Percentiles rank a stretch among this genome's conserved stretches.
Evolutionary conservation across 805 yeast genomes (phyloP).

Genomic region (Hanseniaspora taiwanica): DNA sequence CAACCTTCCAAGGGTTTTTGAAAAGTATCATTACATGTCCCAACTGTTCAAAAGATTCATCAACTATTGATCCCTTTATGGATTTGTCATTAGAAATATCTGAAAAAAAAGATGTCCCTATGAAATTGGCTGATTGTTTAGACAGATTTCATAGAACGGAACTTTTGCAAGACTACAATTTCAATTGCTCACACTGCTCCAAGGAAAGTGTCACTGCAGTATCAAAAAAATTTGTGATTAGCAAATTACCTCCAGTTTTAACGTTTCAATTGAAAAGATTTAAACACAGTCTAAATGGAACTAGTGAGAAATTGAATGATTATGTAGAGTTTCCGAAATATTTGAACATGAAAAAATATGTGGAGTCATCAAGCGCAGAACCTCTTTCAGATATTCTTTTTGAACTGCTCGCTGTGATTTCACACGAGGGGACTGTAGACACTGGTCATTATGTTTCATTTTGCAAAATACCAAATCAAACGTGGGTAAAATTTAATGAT

Average conservation of each 20-base stretch:
- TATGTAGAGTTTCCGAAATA: slow-evolving; percentile 61
- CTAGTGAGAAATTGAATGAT: slow-evolving; percentile 59
- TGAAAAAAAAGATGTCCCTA: neutral
- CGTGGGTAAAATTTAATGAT: slow-evolving; percentile 91
- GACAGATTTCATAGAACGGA: slow-evolving; percentile 69
- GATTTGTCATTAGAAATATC: slow-evolving; percentile 73
- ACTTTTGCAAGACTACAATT: slow-evolving; percentile 51
- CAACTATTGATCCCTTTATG: slow-evolving; percentile 75
- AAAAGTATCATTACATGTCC: slow-evolving; percentile 69
- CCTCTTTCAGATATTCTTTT: slow-evolving; percentile 29
- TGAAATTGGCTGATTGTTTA: slow-evolving; percentile 47
- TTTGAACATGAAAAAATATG: slow-evolving; percentile 57
- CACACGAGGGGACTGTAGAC: slow-evolving; percentile 85
- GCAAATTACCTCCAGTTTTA: slow-evolving; percentile 61
- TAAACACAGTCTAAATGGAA: slow-evolving; percentile 28
- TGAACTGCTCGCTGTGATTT: slow-evolving; percentile 76
- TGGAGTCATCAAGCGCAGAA: slow-evolving; percentile 9
- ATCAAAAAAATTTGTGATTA: slow-evolving; percentile 55
- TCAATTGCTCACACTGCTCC: slow-evolving; percentile 54
- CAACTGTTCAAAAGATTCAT: slow-evolving; percentile 42
- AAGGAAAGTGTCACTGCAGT: slow-evolving; percentile 42
- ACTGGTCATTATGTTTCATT: slow-evolving; percentile 90
- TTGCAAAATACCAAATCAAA: slow-evolving; percentile 55
- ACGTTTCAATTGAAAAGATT: slow-evolving; percentile 73
- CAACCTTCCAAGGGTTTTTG: slow-evolving; percentile 70